A percentile compares a stretch with the other conserved stretches of the same genome.
Conservation (phyloP, 2,329 filamentous ascomycete species). For the Drechslerella coelobrocha region DNA sequence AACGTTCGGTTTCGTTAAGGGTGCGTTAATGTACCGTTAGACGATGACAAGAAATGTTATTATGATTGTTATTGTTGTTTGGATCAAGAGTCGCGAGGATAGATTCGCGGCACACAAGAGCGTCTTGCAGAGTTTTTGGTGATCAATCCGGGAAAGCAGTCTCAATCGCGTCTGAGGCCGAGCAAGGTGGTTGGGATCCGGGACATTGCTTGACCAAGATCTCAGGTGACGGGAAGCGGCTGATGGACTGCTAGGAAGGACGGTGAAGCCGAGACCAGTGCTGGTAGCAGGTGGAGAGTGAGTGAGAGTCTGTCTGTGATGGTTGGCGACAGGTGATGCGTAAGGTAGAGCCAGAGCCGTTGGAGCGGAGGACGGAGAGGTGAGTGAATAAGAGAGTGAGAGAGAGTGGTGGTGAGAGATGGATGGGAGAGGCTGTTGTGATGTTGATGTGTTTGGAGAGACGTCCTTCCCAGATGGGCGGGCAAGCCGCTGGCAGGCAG, state of each 20-base stretch:
- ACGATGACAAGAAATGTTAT: no score
- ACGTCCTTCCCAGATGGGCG: constrained; percentile 2
- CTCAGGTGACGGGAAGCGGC: constrained; percentile 21
- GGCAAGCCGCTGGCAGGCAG: background rate
- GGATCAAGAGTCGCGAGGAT: background rate
- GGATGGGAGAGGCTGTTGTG: background rate
- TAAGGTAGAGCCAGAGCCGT: no score
- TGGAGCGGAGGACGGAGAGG: no score
- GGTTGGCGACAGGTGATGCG: constrained; percentile 19
- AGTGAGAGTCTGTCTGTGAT: constrained; percentile 26
- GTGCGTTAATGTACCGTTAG: background rate
- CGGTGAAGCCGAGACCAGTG: constrained; percentile 1
- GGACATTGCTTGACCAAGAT: constrained; percentile 38
- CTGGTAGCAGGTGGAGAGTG: constrained; percentile 8
- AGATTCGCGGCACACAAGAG: background rate
- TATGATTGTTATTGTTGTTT: no score
- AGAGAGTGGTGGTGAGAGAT: background rate
- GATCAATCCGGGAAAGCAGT: constrained; percentile 36
- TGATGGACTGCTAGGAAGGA: constrained; percentile 11
- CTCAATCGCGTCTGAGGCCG: constrained; percentile 42
- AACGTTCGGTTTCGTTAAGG: background rate
- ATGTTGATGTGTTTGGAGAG: background rate
- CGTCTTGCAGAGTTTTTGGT: no score
- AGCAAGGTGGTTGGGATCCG: constrained; percentile 38
- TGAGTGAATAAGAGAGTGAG: background rate